Evolutionary conservation across 129 eudicot species (phyloP), one percentile per base, ranked within the genome.

Genomic region (Chrysanthemum lavandulifolium): DNA sequence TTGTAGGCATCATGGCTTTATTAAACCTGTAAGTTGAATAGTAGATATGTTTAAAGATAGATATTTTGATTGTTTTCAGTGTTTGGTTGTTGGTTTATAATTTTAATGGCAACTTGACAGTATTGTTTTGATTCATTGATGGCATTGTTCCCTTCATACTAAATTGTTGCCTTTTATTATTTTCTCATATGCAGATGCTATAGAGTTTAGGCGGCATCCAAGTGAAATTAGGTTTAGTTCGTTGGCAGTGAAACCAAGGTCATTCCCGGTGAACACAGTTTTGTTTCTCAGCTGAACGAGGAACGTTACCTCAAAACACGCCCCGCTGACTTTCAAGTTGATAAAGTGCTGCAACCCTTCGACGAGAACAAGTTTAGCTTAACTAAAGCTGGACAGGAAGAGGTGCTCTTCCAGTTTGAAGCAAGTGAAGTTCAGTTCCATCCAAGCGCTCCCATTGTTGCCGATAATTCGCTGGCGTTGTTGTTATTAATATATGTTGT

Each of bases 341-440:
- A 87, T 72, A 80, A 87, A 83, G 93, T 87, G 69, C 84, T 87
- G 69, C 93, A 87, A 71, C 80, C 87, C 21, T 87, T 87, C 72
- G 93, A 84, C 67, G 87, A 82, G 59, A 87, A 51, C 73, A 87
- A 87, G 82, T 87, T 87, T 72, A 87, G 80, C 74, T 87, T 87
- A 23, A 84, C 85, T 2, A 87, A 87, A 71, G 83, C 84, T 49
- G 89, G 87, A 43, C 87, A 84, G 53, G 93, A 87, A 47, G 97
- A 90, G 74, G 85, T 84, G 56, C 95, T 90, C 33, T 87, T 90
- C 67, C 76, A 82, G 82, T 90, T 90, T 85, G 94, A 81, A 80
- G 76, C 86, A 51, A 79, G 94, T 40, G 69, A 77, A n/a, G 87
- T 80, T 3, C 82, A 50, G 47, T 90, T 72, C 67, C 61, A 73